Conservation (phyloP, 441 rosid species). For the Aleurites moluccanus region DNA sequence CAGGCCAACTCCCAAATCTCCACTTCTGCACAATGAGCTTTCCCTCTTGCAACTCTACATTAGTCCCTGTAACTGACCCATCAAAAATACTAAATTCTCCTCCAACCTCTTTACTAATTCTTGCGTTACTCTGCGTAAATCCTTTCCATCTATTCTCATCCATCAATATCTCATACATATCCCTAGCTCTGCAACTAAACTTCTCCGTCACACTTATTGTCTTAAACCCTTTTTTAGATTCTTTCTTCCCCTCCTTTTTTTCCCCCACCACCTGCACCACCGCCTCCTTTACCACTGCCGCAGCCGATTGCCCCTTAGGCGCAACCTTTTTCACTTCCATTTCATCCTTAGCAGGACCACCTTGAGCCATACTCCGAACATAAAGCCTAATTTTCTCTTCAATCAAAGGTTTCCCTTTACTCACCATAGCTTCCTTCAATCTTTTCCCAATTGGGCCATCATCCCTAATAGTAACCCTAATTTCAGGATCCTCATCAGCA, state of each 20-base stretch:
- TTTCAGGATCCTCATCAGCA: constrained; percentile 86
- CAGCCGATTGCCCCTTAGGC: constrained; percentile 36
- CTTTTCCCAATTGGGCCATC: constrained; percentile 68
- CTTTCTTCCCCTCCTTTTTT: constrained; percentile 42
- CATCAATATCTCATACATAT: constrained; percentile 84
- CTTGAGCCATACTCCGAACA: constrained; percentile 73
- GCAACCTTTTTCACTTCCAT: constrained; percentile 62
- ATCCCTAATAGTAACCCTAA: constrained; percentile 68
- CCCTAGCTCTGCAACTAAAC: constrained; percentile 73
- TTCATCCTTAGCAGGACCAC: constrained; percentile 84
- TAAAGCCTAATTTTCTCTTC: constrained; percentile 62
- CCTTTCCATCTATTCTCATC: constrained; percentile 97
- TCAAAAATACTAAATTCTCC: constrained; percentile 80
- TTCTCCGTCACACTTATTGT: constrained; percentile 74
- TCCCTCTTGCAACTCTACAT: constrained; percentile 67
- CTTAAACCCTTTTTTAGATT: constrained; percentile 61
- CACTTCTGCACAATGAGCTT: constrained; percentile 87
- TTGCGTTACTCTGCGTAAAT: constrained; percentile 86
- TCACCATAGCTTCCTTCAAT: constrained; percentile 78
- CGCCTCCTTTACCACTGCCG: constrained; percentile 30
- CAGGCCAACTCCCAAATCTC: constrained; percentile 98
- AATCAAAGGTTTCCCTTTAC: constrained; percentile 58
- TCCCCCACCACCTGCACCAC: constrained; percentile 20
- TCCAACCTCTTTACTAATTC: constrained; percentile 76
- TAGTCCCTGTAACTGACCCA: constrained; percentile 83